phyloP scores from a whole-genome alignment of 805 yeast species.

The Millerozyma miso region DNA sequence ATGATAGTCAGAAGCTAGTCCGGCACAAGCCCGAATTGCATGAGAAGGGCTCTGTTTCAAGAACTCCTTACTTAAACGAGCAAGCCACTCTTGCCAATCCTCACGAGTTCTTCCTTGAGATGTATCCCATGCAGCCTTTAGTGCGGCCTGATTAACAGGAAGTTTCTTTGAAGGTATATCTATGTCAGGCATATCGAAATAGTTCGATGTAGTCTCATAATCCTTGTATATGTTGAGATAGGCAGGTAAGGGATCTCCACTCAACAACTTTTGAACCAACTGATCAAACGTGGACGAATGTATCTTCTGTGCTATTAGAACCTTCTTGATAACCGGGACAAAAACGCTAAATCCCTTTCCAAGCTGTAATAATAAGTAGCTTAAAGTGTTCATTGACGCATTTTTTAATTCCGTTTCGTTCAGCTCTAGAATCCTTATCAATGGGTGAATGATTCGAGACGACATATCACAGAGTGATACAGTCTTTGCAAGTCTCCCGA shows the following conservation, averaged over 20 bases:
- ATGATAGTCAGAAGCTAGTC: conserved; percentile 78
- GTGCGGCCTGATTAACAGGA: conserved; percentile 59
- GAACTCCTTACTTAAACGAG: conserved; percentile 78
- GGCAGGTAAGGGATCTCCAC: conserved; percentile 84
- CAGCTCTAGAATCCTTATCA: conserved; percentile 60
- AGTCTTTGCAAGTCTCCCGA: conserved; percentile 73
- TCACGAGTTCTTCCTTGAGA: conserved; percentile 84
- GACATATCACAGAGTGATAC: conserved; percentile 83
- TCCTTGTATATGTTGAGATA: conserved; percentile 67
- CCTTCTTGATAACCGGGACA: conserved; percentile 74
- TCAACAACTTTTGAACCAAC: conserved; percentile 68
- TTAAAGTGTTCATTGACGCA: conserved; percentile 73
- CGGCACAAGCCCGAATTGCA: conserved; percentile 89
- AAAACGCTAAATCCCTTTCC: conserved; percentile 82
- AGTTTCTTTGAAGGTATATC: conserved; percentile 71
- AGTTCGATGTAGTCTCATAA: conserved; percentile 34
- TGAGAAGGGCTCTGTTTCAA: conserved; percentile 92
- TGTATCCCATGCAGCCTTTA: conserved; percentile 89
- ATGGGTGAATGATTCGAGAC: conserved; percentile 82
- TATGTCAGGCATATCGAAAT: conserved; percentile 52
- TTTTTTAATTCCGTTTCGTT: conserved; percentile 55
- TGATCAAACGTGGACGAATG: conserved; percentile 77
- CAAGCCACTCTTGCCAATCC: conserved; percentile 98
- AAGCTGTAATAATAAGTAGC: conserved; percentile 73
- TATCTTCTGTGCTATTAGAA: conserved; percentile 56